A percentile compares a stretch with the other conserved stretches of the same genome.
phyloP scores from a whole-genome alignment of 306 rosid genomes.

The Herpetospermum pedunculosum region DNA sequence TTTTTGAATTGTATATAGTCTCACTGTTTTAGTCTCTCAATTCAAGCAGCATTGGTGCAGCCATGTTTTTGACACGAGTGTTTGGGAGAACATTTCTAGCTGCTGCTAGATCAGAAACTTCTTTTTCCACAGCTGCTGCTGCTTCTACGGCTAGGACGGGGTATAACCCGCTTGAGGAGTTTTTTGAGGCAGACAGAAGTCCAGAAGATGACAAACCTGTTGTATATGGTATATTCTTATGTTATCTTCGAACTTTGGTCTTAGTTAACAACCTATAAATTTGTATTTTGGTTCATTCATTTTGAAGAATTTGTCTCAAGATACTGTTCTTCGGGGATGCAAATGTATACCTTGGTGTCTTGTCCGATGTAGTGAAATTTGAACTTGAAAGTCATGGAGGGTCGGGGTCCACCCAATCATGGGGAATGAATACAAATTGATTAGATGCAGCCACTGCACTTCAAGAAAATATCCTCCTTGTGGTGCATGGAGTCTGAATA shows the following conservation, averaged over 20 bases:
- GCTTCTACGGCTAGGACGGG: conserved; percentile 22
- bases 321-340: not conserved
- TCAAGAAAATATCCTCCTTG: not conserved
- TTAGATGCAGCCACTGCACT: not conserved
- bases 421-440: not conserved
- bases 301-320: not conserved
- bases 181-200: conserved; percentile 63
- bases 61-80: conserved; percentile 44
- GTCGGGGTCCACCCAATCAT: not conserved
- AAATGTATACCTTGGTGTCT: not conserved
- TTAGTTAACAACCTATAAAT: not conserved
- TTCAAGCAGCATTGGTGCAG: conserved; percentile 7
- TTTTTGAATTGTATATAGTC: not conserved
- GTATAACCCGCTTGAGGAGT: conserved; percentile 63
- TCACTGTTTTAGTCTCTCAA: not conserved
- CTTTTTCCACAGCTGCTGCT: conserved; percentile 31
- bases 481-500: not conserved
- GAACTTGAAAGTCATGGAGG: not conserved
- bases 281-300: not conserved
- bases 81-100: conserved; percentile 53
- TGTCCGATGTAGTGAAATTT: not conserved
- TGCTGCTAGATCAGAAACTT: conserved; percentile 52
- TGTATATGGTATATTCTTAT: conserved; percentile 45
- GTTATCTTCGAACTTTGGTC: not conserved
- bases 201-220: conserved; percentile 60